Base-by-base conservation (phyloP, 129 eudicot genomes). In the Chrysanthemum lavandulifolium region DNA sequence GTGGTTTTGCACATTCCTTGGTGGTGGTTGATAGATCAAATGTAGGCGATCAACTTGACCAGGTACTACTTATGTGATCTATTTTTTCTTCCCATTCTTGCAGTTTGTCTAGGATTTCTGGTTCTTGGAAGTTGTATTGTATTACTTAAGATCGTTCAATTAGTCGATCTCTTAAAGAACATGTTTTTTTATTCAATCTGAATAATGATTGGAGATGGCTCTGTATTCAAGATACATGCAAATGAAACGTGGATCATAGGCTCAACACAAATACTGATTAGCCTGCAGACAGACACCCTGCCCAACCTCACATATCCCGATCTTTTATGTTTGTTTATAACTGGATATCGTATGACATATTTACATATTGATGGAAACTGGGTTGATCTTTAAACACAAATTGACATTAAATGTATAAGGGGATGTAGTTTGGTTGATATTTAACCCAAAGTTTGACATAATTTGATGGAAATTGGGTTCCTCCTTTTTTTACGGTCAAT, bases 1-100 rank as follows among this genome's bases (percentile, higher is more conserved):
- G 98, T 90, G 98, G 98, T 47, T 78, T 75, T 48, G 98, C 98
- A 4, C 97, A 86, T 80, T 90, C 96, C 29, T 50, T 94, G 89
- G 96, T 88, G 77, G 84, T 94, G 7, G 91, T 94, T 48, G 93
- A 88, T 70, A 76, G 92, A 76, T 79, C 91, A 55, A 82, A 88
- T 62, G 81, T n/a, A 21, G 67, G 67, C 15, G 77, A 78, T 58
- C 86, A 79, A 61, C 97, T 94, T 84, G 96, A 90, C 21, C 82
- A 90, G 97, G 69, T 65, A 36, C 18, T 36, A 3, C 13, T 64
- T 36, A 40, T 36, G 11, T 11, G n/a, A 25, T 53, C 12, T 15
- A 12, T 14, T 5, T 53, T 53, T 53, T 53, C 7, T 4, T 53
- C 16, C 19, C 19, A 53, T 15, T 53, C 14, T 5, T 40, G 45